A percentile compares a stretch with the other conserved stretches of the same genome.
phyloP scores from a whole-genome alignment of 805 yeast genomes.

The Kuraishia molischiana region DNA sequence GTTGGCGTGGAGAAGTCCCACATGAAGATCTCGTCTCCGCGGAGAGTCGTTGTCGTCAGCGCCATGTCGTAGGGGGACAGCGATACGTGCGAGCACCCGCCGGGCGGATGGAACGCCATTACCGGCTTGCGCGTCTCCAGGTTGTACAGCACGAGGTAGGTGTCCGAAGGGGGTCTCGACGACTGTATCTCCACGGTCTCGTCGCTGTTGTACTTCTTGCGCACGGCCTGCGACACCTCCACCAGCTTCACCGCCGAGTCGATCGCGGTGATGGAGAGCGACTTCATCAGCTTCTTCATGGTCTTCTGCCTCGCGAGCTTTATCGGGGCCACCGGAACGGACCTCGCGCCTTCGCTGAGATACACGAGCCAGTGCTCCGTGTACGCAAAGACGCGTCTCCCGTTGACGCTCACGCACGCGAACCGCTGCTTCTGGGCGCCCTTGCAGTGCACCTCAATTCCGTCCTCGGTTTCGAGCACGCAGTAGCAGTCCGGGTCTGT shows the following conservation, averaged over 20 bases:
- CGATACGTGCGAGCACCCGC: conserved; percentile 50
- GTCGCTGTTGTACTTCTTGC: conserved; percentile 21
- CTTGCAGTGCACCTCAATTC: too few species aligned
- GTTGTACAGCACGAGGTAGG: conserved; percentile 37
- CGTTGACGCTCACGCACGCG: too few species aligned
- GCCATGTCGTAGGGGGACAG: conserved; percentile 53
- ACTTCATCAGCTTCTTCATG: conserved; percentile 34
- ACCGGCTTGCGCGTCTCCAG: conserved; percentile 27
- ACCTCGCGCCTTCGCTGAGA: conserved; percentile 23
- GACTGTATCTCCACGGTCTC: conserved; percentile 1
- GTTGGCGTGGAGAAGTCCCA: conserved; percentile 58
- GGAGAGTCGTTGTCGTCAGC: conserved; percentile 38
- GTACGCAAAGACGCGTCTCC: conserved; percentile 10
- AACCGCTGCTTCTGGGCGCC: too few species aligned
- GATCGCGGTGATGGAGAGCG: conserved; percentile 40
- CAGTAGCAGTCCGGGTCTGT: too few species aligned
- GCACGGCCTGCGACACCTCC: conserved; percentile 35
- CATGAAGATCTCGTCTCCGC: conserved; percentile 55
- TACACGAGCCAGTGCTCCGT: conserved; percentile 40
- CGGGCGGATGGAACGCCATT: conserved; percentile 44
- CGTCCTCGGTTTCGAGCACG: too few species aligned
- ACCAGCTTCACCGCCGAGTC: conserved; percentile 40
- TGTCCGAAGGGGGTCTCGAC: too few species aligned
- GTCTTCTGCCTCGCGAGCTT: conserved; percentile 36
- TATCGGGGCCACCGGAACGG: conserved; percentile 3